Evolutionary conservation across 2,329 filamentous ascomycete genomes (phyloP).

Genomic region (Exophiala mesophila): DNA sequence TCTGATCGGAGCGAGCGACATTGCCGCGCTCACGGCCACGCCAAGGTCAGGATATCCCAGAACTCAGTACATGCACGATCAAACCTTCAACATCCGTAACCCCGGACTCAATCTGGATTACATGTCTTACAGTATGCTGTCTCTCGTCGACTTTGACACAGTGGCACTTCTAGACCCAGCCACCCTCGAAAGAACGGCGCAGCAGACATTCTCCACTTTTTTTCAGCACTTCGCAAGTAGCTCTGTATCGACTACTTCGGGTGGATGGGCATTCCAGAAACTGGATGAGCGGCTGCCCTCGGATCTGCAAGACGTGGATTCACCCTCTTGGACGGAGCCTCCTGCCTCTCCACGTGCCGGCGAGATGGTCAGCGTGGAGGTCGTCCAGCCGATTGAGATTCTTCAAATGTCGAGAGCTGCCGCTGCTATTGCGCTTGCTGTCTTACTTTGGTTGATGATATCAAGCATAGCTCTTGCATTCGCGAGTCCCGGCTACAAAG

Average conservation of each 20-base stretch:
- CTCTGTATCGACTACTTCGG: background rate
- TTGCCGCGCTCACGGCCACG: background rate
- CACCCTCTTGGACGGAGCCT: background rate
- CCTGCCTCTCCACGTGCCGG: background rate
- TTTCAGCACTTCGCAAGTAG: conserved; percentile 7
- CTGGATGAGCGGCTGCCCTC: conserved; percentile 4
- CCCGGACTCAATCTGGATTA: conserved; percentile 6
- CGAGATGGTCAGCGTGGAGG: background rate
- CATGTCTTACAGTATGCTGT: conserved; percentile 8
- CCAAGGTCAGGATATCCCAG: conserved; percentile 1
- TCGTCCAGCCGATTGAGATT: background rate
- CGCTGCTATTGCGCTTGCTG: background rate
- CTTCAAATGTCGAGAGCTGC: conserved; percentile 1
- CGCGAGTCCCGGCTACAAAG: background rate
- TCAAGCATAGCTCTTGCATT: background rate
- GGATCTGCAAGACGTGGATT: background rate
- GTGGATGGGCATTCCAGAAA: conserved; percentile 6
- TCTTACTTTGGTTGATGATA: background rate
- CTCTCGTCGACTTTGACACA: conserved; percentile 1
- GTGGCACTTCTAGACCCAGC: background rate
- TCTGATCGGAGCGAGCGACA: background rate
- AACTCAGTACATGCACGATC: background rate
- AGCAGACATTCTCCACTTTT: conserved; percentile 5
- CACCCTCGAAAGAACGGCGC: background rate
- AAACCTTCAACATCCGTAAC: conserved; percentile 6